Base-by-base conservation (phyloP, 2,329 filamentous ascomycete genomes). In the Arthrobotrys conoides region DNA sequence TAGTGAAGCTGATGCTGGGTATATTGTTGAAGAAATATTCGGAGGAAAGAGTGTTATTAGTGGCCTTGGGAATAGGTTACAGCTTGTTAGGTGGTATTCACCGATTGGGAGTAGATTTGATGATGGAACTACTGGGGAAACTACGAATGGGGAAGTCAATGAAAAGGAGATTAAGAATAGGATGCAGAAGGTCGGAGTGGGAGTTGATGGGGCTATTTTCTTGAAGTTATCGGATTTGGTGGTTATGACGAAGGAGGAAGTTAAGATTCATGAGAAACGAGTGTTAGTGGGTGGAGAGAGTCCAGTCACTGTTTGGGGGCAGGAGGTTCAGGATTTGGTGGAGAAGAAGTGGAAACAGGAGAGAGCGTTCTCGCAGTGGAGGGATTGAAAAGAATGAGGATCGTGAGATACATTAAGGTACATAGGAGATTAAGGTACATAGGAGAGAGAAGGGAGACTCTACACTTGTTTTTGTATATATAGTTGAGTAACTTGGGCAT, bases 211-310 rank as follows among this genome's bases (percentile, higher is more conserved):
- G 1, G 76, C 70, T 5, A 27, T 79, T 6, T 72, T 65, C 27
- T 18, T 79, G 24, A 73, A 73, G 33, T 20, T 79, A 22, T 53
- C 63, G 16, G 91, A 97, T 55, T 83, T 97, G 77, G 94, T 97
- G 0, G 92, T 92, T 82, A 93, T 97, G 93, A 97, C 94, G 0
- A 97, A 94, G 84, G 94, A 97, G 79, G 94, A 97, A 84, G 93
- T 92, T 2, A 85, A 87, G 16, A 87, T 89, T 75, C 96, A 99
- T 84, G 93, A 96, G 83, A 92, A 90, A 83, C 87, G 93, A 82
- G 88, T 98, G 0, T 86, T 98, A 53, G 91, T 89, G 82, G 92
- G 89, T 0, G 88, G 87, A 0, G 92, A 91, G 85, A 85, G 83
- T 8, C 86, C 89, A 0, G 91, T 92, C 80, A 91, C 95, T 0